Base-by-base conservation (phyloP, 2,329 filamentous ascomycete species). In the Aspergillus oerlinghausenensis region DNA sequence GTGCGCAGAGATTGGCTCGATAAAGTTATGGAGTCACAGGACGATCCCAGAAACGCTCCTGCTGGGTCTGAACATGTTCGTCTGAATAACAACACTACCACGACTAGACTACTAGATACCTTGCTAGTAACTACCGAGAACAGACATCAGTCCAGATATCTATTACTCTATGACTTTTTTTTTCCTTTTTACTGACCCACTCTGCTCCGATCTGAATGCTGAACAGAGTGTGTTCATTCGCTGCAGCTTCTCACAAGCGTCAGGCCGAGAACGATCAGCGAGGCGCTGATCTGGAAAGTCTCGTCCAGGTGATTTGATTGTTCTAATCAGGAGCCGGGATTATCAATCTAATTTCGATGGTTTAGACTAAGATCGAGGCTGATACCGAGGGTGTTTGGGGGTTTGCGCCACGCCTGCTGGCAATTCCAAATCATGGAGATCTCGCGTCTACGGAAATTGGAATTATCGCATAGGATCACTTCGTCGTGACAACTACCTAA, bases 381-480 rank as follows among this genome's bases (percentile, higher is more conserved):
- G 32, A 38, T 14, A 38, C 32, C 14, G 32, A 17, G 14, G 32
- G 32, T 38, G 32, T 38, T 38, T 38, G 32, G 58, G 58, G 53
- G 49, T 57, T 49, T 61, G 59, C 62, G 62, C 60, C 59, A 61
- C 61, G 55, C 57, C 56, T 38, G 32, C 59, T 56, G 55, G 56
- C 55, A 52, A 66, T 67, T 64, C 63, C 64, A 66, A 66, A 66
- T 66, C 57, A 60, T 49, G 35, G 50, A 26, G 40, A 58, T 50
- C 48, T 55, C 55, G 51, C 55, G 19, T 55, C 50, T 8, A 51
- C 55, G 52, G 52, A 29, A 55, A 55, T 55, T 55, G 57, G 57
- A 60, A 60, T 60, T 54, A 25, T 54, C 38, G n/a, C 40, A 10
- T 43, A 19, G n/a, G n/a, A 43, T 43, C n/a, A 19, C 40, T 43